Percentiles rank a stretch among this genome's conserved stretches.
Evolutionary conservation across 257 asterid genomes (phyloP).

Genomic region (Solanum corneliomulleri): DNA sequence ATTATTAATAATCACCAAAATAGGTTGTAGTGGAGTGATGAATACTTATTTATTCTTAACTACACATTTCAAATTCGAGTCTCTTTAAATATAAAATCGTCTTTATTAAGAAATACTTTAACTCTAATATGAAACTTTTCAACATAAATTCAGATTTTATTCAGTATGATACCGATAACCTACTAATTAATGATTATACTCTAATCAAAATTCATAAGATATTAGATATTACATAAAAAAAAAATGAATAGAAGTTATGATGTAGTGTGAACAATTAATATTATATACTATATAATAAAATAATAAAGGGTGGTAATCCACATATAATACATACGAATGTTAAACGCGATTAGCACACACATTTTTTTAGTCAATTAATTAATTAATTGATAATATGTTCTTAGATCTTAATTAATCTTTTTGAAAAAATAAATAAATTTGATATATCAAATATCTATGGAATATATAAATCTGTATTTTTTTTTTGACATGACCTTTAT

Average conservation of each 20-base stretch:
- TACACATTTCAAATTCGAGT: not conserved
- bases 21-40: accelerated
- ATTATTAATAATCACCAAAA: too few species aligned
- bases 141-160: too few species aligned
- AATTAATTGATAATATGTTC: not conserved
- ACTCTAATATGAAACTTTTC: too few species aligned
- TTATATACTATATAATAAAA: not conserved
- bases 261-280: not conserved
- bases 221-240: not conserved
- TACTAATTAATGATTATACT: not conserved
- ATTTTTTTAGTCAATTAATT: not conserved
- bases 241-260: not conserved
- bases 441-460: not conserved
- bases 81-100: accelerated
- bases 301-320: not conserved
- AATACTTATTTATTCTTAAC: too few species aligned
- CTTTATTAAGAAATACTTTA: too few species aligned
- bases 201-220: not conserved
- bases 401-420: not conserved
- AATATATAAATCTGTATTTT: not conserved
- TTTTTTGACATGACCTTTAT: too few species aligned
- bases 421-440: not conserved
- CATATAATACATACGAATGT: not conserved
- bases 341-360: not conserved
- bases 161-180: too few species aligned